Percentiles rank a stretch among this genome's conserved stretches.
Conservation (phyloP, 768 basidiomycete species). For the Stropharia rugosoannulata region DNA sequence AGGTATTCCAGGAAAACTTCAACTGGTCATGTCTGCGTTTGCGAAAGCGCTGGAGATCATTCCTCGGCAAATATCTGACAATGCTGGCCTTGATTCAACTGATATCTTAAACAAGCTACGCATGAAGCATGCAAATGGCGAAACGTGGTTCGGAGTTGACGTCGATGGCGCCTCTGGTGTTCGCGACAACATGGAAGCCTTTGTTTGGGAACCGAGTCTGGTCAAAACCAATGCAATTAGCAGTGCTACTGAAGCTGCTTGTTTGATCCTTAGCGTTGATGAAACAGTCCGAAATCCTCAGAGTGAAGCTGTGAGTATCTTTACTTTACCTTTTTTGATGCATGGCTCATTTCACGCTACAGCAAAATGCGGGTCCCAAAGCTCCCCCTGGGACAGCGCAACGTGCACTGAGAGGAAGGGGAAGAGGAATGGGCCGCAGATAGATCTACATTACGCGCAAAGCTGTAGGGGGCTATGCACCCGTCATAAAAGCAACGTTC, state of each 20-base stretch:
- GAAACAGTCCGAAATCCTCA: slow-evolving; percentile 97
- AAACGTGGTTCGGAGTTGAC: slow-evolving; percentile 92
- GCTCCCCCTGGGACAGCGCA: slow-evolving; percentile 92
- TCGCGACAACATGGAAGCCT: slow-evolving; percentile 94
- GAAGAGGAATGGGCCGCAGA: slow-evolving; percentile 79
- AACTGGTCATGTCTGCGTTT: slow-evolving; percentile 91
- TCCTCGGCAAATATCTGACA: slow-evolving; percentile 97
- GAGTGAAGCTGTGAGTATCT: slow-evolving; percentile 75
- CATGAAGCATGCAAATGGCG: slow-evolving; percentile 90
- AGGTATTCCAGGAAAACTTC: slow-evolving; percentile 93
- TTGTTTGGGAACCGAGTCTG: slow-evolving; percentile 97
- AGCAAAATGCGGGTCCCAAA: slow-evolving; percentile 83
- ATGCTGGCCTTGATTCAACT: slow-evolving; percentile 96
- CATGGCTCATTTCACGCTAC: slow-evolving; percentile 11
- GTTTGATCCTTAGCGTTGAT: slow-evolving; percentile 92
- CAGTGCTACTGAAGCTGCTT: slow-evolving; percentile 95
- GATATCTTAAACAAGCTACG: slow-evolving; percentile 97
- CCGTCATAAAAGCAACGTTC: no score
- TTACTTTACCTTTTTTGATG: not conserved
- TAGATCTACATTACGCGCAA: slow-evolving; percentile 27
- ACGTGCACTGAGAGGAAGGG: slow-evolving; percentile 82
- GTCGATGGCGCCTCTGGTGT: slow-evolving; percentile 89
- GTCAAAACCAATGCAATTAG: slow-evolving; percentile 95
- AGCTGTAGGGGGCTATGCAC: slow-evolving; percentile 2
- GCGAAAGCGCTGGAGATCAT: slow-evolving; percentile 98